phyloP scores from a whole-genome alignment of 2,329 filamentous ascomycete species.

The Nemania diffusa region DNA sequence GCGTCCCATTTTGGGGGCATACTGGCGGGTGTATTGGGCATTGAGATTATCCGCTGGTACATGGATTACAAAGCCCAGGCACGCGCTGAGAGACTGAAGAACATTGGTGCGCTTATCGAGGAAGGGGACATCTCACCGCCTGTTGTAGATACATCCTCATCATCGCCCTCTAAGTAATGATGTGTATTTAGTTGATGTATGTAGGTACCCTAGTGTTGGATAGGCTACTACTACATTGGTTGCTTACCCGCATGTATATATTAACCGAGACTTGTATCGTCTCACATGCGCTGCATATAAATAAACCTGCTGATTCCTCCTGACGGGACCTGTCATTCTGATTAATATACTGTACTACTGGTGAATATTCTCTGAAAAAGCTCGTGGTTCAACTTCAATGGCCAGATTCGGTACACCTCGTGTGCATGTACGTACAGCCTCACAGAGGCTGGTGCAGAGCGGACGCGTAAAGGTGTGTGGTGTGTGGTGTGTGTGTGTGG shows the following conservation, averaged over 20 bases:
- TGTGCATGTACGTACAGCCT: not conserved
- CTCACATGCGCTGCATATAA: not conserved
- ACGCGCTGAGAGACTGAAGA: slow-evolving; percentile 43
- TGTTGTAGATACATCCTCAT: slow-evolving; percentile 9
- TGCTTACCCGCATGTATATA: not conserved
- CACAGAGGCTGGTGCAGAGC: slow-evolving; percentile 1
- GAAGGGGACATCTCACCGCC: slow-evolving; percentile 23
- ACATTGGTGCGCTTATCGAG: slow-evolving; percentile 38
- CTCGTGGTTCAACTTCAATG: not conserved
- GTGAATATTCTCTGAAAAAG: not conserved
- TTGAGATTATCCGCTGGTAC: slow-evolving; percentile 50
- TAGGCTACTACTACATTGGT: not conserved
- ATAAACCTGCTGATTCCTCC: too few species aligned
- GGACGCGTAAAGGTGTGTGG: not conserved
- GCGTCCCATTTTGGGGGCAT: slow-evolving; percentile 66
- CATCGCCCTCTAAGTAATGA: slow-evolving; percentile 17
- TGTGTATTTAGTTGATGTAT: not conserved
- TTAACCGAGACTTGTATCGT: not conserved
- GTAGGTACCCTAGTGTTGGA: not conserved
- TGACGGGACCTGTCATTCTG: not conserved
- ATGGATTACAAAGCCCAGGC: slow-evolving; percentile 43
- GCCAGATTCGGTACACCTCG: not conserved
- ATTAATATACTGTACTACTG: not conserved
- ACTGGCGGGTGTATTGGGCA: slow-evolving; percentile 57
- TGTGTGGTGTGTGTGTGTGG: too few species aligned